Conservation (phyloP, 441 rosid species). For the Bruguiera hainesii region DNA sequence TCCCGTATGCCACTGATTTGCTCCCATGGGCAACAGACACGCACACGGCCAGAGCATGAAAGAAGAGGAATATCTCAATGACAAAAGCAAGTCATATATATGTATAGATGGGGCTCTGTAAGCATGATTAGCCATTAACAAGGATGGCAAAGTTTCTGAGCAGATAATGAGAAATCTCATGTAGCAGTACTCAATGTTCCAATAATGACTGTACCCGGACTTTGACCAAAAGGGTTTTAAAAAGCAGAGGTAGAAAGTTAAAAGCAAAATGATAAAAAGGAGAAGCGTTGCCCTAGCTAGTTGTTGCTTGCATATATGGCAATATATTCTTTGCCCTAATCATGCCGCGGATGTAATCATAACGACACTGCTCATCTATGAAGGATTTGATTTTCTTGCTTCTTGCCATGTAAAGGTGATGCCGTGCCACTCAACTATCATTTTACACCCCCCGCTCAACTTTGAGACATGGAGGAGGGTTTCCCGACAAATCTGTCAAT, state of each 20-base stretch:
- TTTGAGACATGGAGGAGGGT: background rate
- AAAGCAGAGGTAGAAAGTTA: background rate
- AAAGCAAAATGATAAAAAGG: background rate
- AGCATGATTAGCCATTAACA: too few species aligned
- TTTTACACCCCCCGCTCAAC: background rate
- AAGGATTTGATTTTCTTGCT: background rate
- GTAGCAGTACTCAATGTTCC: background rate
- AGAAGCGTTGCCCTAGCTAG: background rate
- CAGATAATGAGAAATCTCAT: background rate
- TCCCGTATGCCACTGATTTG: too few species aligned
- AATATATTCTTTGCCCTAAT: conserved; percentile 1
- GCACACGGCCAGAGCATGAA: too few species aligned
- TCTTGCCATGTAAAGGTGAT: background rate
- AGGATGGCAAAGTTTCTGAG: background rate
- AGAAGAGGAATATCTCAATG: too few species aligned
- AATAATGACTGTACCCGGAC: conserved; percentile 1
- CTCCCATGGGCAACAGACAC: too few species aligned
- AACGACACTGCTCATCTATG: background rate
- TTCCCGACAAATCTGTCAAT: background rate
- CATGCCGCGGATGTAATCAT: conserved; percentile 1
- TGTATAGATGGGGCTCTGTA: too few species aligned
- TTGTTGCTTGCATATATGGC: background rate
- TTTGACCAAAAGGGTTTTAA: background rate
- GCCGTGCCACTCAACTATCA: conserved; percentile 1
- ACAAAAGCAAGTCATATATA: too few species aligned